These are phyloP conservation scores for Entomortierella chlamydospora DNA, from an alignment of 192 early-diverging fungal genomes.

Conservation along the genomic window DNA sequence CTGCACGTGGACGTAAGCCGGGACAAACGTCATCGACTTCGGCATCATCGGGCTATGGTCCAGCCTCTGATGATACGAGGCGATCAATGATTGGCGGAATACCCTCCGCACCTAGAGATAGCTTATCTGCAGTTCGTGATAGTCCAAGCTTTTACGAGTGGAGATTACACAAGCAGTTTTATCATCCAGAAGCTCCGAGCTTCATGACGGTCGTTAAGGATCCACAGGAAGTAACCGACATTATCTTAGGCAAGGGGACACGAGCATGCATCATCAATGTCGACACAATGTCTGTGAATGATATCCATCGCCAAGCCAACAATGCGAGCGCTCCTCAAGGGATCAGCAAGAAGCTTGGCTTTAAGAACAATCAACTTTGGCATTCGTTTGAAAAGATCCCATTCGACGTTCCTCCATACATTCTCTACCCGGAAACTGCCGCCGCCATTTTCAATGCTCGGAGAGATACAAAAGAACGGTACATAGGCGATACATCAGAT, in stretches of 20 bases:
- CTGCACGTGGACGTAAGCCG: slow-evolving; percentile 20
- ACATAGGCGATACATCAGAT: not conserved
- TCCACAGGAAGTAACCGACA: slow-evolving; percentile 39
- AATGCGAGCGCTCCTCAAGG: slow-evolving; percentile 9
- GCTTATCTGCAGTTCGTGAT: not conserved
- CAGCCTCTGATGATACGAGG: slow-evolving; percentile 3
- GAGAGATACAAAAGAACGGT: slow-evolving; percentile 12
- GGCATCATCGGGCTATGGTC: not conserved
- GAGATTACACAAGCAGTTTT: slow-evolving; percentile 42
- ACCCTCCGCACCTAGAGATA: not conserved
- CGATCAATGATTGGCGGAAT: slow-evolving; percentile 13
- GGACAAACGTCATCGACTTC: not conserved
- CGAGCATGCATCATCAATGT: slow-evolving; percentile 46
- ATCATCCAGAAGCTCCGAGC: slow-evolving; percentile 50
- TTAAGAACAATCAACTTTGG: slow-evolving; percentile 24
- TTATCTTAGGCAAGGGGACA: slow-evolving; percentile 42
- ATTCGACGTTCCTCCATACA: slow-evolving; percentile 47
- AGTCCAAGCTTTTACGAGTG: slow-evolving; percentile 21
- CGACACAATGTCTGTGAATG: slow-evolving; percentile 39
- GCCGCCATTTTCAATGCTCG: slow-evolving; percentile 17
- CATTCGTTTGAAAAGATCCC: slow-evolving; percentile 54
- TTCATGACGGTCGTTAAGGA: slow-evolving; percentile 53
- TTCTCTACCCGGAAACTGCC: slow-evolving; percentile 32
- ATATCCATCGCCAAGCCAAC: slow-evolving; percentile 27
- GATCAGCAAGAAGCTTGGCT: slow-evolving; percentile 25